Conservation (phyloP, 148 eudicot species). For the Fagopyrum homotropicum region DNA sequence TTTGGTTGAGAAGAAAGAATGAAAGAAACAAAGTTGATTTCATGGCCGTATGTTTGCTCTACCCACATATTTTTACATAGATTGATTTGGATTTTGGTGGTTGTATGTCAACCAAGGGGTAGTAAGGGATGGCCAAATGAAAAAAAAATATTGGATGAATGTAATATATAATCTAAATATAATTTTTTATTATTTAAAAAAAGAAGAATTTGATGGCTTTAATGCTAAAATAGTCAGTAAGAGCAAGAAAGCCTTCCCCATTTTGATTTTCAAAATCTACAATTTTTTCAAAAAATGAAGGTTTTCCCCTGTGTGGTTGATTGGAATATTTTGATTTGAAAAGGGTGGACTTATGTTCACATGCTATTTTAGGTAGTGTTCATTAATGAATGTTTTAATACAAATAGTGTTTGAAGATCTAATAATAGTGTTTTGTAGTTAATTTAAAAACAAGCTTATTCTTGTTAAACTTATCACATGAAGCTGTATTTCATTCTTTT, state of each 20-base stretch:
- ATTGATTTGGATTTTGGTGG: too few relatives aligned
- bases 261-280: not conserved
- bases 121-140: too few relatives aligned
- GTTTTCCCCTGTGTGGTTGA: not conserved
- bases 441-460: not conserved
- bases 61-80: too few relatives aligned
- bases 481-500: not conserved
- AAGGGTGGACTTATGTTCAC: not conserved
- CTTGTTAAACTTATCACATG: not conserved
- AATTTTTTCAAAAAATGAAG: not conserved
- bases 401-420: not conserved
- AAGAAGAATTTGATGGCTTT: too few relatives aligned
- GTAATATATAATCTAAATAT: too few relatives aligned
- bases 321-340: not conserved
- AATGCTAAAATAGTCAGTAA: not conserved
- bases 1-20: too few relatives aligned
- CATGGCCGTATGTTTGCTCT: too few relatives aligned
- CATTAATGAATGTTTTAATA: not conserved
- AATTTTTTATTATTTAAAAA: conserved; percentile 3
- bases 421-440: not conserved
- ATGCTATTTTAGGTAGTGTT: not conserved
- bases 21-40: too few relatives aligned
- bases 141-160: too few relatives aligned
- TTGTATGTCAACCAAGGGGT: too few relatives aligned
- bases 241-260: not conserved